Percentiles rank a stretch among this genome's conserved stretches.
These are phyloP conservation scores for Podospora pseudoanserina DNA, from an alignment of 495 filamentous ascomycete species.

Conservation along the genomic window DNA sequence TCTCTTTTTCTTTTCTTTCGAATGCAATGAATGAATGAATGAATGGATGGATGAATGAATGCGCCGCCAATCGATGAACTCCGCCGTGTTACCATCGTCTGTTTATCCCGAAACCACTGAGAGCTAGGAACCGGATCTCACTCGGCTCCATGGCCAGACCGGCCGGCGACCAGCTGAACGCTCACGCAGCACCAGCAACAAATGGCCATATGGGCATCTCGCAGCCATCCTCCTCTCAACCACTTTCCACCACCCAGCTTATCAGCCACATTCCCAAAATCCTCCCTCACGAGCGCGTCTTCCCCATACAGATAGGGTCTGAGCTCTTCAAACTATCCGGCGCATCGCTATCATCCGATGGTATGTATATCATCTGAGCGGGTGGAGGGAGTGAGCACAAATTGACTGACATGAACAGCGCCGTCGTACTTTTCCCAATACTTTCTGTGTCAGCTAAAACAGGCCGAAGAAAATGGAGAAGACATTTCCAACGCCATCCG, in stretches of 20 bases:
- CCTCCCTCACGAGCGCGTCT: slow-evolving; percentile 66
- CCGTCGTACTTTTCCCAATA: slow-evolving; percentile 97
- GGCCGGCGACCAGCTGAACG: neutral
- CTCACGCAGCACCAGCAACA: neutral
- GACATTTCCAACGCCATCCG: slow-evolving; percentile 45
- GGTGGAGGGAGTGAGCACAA: neutral
- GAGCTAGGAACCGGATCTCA: neutral
- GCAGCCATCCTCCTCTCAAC: neutral
- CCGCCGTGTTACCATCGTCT: neutral
- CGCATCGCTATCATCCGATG: slow-evolving; percentile 93
- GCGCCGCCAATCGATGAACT: neutral
- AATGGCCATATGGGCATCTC: neutral
- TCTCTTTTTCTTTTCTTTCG: neutral
- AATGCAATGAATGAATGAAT: neutral
- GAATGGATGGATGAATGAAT: neutral
- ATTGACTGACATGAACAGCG: slow-evolving; percentile 52
- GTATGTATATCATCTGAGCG: slow-evolving; percentile 42
- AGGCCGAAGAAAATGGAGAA: slow-evolving; percentile 54
- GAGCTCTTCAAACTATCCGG: slow-evolving; percentile 90
- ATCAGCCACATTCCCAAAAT: slow-evolving; percentile 53
- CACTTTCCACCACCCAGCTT: slow-evolving; percentile 9
- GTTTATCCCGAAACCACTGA: neutral
- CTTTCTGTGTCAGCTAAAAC: slow-evolving; percentile 77
- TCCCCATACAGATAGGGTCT: slow-evolving; percentile 90
- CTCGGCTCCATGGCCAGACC: neutral